Percentiles rank a stretch among this genome's conserved stretches.
These are phyloP conservation scores for Lentinula raphanica DNA, from an alignment of 768 basidiomycete species.

Conservation along the genomic window DNA sequence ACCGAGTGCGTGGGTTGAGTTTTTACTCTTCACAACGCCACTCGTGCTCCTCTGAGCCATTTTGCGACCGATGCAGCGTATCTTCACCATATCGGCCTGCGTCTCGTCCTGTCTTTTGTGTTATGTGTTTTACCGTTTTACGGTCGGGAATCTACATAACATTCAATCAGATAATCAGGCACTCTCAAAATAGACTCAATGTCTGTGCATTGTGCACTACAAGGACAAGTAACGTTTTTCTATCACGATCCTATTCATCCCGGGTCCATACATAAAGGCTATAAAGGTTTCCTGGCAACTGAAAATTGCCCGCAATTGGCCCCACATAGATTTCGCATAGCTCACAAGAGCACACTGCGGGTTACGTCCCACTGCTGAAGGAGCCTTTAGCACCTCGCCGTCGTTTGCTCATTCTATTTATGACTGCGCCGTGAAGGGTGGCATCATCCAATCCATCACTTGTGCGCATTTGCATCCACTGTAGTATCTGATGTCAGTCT, in stretches of 20 bases:
- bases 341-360: neutral
- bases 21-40: too few relatives aligned
- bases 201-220: neutral
- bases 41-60: too few relatives aligned
- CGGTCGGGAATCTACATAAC: too few relatives aligned
- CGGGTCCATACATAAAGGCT: neutral
- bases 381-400: neutral
- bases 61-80: too few relatives aligned
- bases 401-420: neutral
- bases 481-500: too few relatives aligned
- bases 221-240: neutral
- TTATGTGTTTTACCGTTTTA: too few relatives aligned
- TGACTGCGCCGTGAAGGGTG: neutral
- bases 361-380: neutral
- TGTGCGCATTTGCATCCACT: neutral
- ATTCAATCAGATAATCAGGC: neutral
- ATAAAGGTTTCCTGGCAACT: neutral
- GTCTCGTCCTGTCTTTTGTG: too few relatives aligned
- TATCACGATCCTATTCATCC: neutral
- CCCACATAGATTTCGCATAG: neutral
- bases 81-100: too few relatives aligned
- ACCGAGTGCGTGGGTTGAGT: too few relatives aligned
- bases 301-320: neutral
- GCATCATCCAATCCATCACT: neutral
- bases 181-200: neutral